phyloP scores from a whole-genome alignment of 768 basidiomycete genomes.

The Rhizopogon vesiculosus region DNA sequence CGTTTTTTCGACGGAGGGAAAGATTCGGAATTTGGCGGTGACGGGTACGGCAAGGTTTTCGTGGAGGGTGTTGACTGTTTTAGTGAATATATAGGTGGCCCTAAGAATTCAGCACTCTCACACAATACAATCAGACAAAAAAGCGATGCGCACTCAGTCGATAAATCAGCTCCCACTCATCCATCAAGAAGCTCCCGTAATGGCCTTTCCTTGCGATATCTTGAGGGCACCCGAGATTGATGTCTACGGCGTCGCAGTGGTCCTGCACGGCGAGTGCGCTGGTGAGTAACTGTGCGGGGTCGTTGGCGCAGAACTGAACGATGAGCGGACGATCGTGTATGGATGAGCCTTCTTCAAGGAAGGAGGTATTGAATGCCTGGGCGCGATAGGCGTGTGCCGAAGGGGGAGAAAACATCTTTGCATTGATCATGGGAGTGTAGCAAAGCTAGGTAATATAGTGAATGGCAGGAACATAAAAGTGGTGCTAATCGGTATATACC shows the following conservation, averaged over 20 bases:
- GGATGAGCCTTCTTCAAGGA: constrained; percentile 81
- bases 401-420: constrained; percentile 68
- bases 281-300: constrained; percentile 69
- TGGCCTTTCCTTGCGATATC: constrained; percentile 86
- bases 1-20: constrained; percentile 79
- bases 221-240: constrained; percentile 94
- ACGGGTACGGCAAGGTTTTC: constrained; percentile 84
- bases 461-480: constrained; percentile 11
- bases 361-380: constrained; percentile 60
- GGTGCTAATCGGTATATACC: constrained; percentile 29
- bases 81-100: background rate
- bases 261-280: constrained; percentile 75
- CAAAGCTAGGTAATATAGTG: constrained; percentile 45
- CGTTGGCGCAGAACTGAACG: constrained; percentile 92
- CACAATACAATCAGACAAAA: background rate
- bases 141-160: constrained; percentile 53
- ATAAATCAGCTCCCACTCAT: constrained; percentile 90
- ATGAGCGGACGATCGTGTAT: constrained; percentile 77
- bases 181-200: constrained; percentile 90
- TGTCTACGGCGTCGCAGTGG: constrained; percentile 88
- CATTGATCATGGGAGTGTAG: constrained; percentile 99
- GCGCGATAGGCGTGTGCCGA: constrained; percentile 52
- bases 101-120: background rate
- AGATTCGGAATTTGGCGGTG: constrained; percentile 94
- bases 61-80: constrained; percentile 80